Conservation (phyloP, 768 basidiomycete species). For the Filobasidium floriforme region DNA sequence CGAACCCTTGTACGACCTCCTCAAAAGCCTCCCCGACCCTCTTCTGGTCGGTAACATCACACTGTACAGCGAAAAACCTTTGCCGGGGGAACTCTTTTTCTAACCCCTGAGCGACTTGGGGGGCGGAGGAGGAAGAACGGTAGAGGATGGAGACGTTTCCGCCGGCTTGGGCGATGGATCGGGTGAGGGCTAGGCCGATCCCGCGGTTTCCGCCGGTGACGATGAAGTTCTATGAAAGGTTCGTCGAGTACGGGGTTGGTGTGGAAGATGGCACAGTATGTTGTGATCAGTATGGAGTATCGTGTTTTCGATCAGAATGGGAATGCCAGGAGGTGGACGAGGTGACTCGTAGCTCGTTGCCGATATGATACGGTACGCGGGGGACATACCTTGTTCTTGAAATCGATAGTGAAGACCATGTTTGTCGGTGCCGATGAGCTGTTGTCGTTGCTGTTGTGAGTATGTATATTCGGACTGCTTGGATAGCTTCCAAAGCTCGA, state of each 20-base stretch:
- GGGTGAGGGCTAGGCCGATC: constrained; percentile 55
- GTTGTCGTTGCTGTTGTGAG: neutral
- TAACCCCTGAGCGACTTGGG: constrained; percentile 51
- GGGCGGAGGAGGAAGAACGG: constrained; percentile 50
- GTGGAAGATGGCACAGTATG: no score
- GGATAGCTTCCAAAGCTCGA: no score
- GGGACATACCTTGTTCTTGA: constrained; percentile 20
- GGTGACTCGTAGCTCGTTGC: neutral
- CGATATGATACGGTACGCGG: no score
- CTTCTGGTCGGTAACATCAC: constrained; percentile 54
- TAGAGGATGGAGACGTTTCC: constrained; percentile 60
- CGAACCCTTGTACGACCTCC: constrained; percentile 47
- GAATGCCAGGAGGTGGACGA: neutral
- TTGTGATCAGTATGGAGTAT: no score
- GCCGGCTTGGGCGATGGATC: constrained; percentile 54
- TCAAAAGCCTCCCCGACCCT: constrained; percentile 47
- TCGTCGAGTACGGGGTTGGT: neutral
- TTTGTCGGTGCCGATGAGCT: no score
- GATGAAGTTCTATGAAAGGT: constrained; percentile 17
- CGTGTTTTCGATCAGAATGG: no score
- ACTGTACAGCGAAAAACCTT: constrained; percentile 54
- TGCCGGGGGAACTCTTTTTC: constrained; percentile 49
- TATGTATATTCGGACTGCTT: no score
- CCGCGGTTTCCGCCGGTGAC: constrained; percentile 49
- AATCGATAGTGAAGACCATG: constrained; percentile 23